Conservation (phyloP, 768 basidiomycete genomes). For the Termitomyces sp. region DNA sequence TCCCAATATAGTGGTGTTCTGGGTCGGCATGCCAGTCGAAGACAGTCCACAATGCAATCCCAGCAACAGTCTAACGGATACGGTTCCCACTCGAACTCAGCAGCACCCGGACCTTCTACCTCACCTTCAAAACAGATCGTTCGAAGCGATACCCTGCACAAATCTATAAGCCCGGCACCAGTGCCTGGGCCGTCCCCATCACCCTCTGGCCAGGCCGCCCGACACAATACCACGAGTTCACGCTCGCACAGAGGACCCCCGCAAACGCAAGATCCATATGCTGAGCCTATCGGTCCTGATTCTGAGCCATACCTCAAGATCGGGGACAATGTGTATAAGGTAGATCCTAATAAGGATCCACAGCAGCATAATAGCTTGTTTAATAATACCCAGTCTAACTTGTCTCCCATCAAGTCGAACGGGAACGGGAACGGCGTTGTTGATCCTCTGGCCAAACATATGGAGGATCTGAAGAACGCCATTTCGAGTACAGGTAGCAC, state of each 20-base stretch:
- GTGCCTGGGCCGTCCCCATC: constrained; percentile 22
- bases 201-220: constrained; percentile 13
- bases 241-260: constrained; percentile 24
- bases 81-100: not conserved
- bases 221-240: constrained; percentile 19
- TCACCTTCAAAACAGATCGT: constrained; percentile 14
- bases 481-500: constrained; percentile 44
- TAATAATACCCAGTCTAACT: constrained; percentile 15
- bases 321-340: constrained; percentile 63
- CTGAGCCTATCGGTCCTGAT: constrained; percentile 61
- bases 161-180: constrained; percentile 19
- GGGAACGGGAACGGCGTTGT: constrained; percentile 28
- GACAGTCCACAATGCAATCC: constrained; percentile 12
- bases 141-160: constrained; percentile 21
- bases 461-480: constrained; percentile 55
- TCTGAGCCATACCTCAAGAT: constrained; percentile 70
- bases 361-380: constrained; percentile 34
- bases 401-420: constrained; percentile 25
- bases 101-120: constrained; percentile 14
- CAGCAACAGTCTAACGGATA: constrained; percentile 30
- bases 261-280: constrained; percentile 47
- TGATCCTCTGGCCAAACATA: constrained; percentile 66
- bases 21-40: constrained; percentile 30
- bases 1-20: constrained; percentile 26
- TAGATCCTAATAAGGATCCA: constrained; percentile 65